These are phyloP conservation scores for Inonotus hispidus DNA, from an alignment of 1,284 basidiomycete genomes.

Conservation along the genomic window DNA sequence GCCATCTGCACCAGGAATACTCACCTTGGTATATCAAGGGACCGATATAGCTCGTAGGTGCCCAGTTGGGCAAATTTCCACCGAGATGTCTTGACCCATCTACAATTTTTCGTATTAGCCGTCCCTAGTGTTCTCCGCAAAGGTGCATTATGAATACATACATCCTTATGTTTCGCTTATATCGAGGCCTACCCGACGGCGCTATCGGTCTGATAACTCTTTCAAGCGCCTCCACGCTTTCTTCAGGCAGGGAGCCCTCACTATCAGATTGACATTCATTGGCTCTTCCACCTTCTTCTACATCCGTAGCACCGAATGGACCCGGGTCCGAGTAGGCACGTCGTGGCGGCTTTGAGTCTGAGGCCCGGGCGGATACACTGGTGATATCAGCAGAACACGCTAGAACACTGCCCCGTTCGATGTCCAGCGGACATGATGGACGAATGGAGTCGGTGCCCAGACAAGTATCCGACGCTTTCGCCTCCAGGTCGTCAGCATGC, in stretches of 20 bases:
- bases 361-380: too few relatives aligned
- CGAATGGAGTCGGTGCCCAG: too few relatives aligned
- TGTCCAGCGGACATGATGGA: too few relatives aligned
- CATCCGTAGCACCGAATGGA: too few relatives aligned
- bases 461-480: too few relatives aligned
- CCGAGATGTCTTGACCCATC: not conserved
- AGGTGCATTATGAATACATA: not conserved
- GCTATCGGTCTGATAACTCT: not conserved
- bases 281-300: too few relatives aligned
- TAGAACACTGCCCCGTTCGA: too few relatives aligned
- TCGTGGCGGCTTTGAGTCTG: too few relatives aligned
- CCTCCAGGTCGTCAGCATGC: too few relatives aligned
- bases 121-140: not conserved
- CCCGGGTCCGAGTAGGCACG: too few relatives aligned
- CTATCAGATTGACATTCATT: not conserved
- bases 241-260: not conserved
- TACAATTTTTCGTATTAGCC: not conserved
- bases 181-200: not conserved
- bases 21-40: not conserved
- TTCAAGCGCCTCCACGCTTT: not conserved
- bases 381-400: too few relatives aligned
- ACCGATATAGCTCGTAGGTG: not conserved
- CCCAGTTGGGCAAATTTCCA: not conserved
- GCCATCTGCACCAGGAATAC: not conserved
- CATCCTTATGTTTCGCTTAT: constrained; percentile 7